Evolutionary conservation across 106 monocot species (phyloP).

Genomic region (Dioscorea alata): DNA sequence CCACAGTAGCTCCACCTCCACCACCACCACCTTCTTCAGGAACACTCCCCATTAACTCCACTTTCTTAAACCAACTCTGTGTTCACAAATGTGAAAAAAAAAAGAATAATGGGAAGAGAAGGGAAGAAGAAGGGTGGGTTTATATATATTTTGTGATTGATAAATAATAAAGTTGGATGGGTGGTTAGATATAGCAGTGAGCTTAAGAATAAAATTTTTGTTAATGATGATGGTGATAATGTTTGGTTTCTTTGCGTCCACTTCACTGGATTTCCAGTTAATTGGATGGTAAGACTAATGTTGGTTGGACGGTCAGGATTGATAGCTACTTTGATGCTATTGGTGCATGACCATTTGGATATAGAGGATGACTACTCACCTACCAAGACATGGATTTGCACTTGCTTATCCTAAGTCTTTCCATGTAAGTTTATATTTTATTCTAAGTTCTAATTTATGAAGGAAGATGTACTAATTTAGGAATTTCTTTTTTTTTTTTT

Average conservation of each 20-base stretch:
- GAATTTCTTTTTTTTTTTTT: no score
- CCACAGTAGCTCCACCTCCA: not conserved
- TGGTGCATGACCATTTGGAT: not conserved
- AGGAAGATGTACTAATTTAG: no score
- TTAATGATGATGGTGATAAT: conserved; percentile 14
- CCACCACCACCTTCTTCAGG: conserved; percentile 13
- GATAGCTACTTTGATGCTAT: not conserved
- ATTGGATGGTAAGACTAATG: not conserved
- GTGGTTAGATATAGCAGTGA: not conserved
- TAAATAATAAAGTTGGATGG: not conserved
- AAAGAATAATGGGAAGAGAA: not conserved
- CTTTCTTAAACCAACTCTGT: no score
- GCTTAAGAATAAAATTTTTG: conserved; percentile 14
- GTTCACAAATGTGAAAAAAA: not conserved
- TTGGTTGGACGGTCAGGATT: conserved; percentile 8
- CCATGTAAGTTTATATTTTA: no score
- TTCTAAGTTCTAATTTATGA: no score
- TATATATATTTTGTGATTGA: conserved; percentile 9
- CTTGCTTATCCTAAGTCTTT: no score
- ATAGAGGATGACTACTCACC: conserved; percentile 7
- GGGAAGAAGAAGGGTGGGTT: not conserved
- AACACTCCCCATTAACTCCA: no score
- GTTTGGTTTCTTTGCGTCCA: conserved; percentile 65
- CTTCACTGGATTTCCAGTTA: conserved; percentile 54
- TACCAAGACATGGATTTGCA: not conserved